Conservation (phyloP, 2,329 filamentous ascomycete species). For the Fusarium palustre region DNA sequence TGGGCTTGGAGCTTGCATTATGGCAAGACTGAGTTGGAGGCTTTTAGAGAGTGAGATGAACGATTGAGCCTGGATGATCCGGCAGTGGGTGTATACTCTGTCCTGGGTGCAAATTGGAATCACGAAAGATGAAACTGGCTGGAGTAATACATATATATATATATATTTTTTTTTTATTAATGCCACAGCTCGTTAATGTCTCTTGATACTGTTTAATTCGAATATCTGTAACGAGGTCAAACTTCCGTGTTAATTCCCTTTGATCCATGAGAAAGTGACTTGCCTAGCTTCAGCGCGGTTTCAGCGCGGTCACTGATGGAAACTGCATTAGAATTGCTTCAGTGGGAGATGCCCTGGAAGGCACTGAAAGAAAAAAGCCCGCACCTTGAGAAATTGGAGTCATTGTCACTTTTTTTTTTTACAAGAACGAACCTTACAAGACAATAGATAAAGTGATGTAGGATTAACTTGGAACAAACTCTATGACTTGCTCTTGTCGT, state of each 20-base stretch:
- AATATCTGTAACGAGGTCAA: too few species aligned
- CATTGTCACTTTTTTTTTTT: too few species aligned
- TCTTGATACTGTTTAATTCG: too few species aligned
- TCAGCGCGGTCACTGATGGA: too few species aligned
- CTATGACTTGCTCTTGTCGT: not conserved
- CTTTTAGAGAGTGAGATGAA: slow-evolving; percentile 43
- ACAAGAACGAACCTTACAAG: not conserved
- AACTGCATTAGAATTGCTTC: not conserved
- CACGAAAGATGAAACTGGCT: not conserved
- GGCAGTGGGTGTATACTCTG: not conserved
- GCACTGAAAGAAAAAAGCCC: not conserved
- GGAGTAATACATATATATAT: too few species aligned
- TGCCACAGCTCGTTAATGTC: too few species aligned
- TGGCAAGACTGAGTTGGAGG: slow-evolving; percentile 57
- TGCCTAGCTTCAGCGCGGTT: too few species aligned
- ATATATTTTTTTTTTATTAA: too few species aligned
- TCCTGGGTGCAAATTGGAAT: not conserved
- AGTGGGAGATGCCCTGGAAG: not conserved
- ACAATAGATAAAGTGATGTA: not conserved
- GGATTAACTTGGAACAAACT: not conserved
- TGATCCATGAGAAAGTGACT: too few species aligned
- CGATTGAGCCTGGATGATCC: not conserved
- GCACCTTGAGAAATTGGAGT: not conserved
- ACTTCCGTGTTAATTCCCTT: too few species aligned
- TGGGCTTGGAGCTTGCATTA: slow-evolving; percentile 65